Conservation (phyloP, 768 basidiomycete genomes). For the Tricholomella constricta region DNA sequence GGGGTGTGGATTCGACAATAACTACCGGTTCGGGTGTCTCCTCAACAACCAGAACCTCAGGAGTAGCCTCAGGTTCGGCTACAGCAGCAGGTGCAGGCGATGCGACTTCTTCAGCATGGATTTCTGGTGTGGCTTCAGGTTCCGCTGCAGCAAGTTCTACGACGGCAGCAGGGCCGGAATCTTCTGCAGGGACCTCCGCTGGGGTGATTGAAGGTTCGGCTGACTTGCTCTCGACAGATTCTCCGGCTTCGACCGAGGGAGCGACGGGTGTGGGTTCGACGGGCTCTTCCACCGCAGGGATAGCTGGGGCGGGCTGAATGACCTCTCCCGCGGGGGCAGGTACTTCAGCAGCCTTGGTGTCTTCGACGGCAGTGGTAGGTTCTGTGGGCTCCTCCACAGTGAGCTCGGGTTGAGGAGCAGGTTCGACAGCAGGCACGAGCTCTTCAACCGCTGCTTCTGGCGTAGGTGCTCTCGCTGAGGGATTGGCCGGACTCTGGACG, state of each 20-base stretch:
- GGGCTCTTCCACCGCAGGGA: constrained; percentile 6
- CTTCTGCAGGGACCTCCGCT: not conserved
- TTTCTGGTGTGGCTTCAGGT: constrained; percentile 2
- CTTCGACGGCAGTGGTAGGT: constrained; percentile 6
- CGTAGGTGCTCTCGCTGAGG: too few relatives aligned
- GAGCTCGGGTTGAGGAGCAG: not conserved
- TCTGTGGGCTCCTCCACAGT: not conserved
- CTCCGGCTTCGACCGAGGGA: not conserved
- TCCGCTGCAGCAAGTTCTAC: constrained; percentile 8
- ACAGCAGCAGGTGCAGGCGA: not conserved
- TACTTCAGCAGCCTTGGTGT: constrained; percentile 4
- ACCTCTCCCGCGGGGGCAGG: not conserved
- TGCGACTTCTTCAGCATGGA: not conserved
- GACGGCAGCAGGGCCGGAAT: constrained; percentile 1
- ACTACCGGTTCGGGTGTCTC: constrained; percentile 14
- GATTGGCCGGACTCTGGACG: not conserved
- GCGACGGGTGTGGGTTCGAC: not conserved
- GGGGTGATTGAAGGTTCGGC: too few relatives aligned
- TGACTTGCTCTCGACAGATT: constrained; percentile 1
- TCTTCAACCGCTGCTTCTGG: not conserved
- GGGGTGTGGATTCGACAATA: not conserved
- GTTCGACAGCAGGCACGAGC: not conserved
- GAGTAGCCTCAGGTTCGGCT: not conserved
- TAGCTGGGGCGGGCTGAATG: not conserved
- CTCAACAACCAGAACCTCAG: not conserved